Evolutionary conservation across 2,329 filamentous ascomycete species (phyloP), one percentile per base, ranked within the genome.

Genomic region (Alternaria brassicicola): DNA sequence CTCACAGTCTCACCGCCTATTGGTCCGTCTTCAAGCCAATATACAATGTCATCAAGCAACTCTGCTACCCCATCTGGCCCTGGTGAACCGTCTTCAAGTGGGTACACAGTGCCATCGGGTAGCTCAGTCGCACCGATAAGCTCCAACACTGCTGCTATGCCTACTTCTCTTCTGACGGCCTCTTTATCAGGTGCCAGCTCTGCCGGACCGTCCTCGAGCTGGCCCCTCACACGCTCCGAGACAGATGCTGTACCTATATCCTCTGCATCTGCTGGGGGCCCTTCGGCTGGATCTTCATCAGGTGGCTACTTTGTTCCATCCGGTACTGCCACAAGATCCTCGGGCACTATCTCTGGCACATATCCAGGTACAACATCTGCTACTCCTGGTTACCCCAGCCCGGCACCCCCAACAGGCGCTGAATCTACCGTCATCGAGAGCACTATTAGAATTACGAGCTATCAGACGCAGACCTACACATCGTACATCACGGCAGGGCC

Each of bases 391-490:
- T 62, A 61, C 17, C 45, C 26, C n/a, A 53, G 55, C 43, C 49
- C 62, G 3, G 43, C 49, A 15, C 28, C 48, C 7, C 56, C 66
- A 43, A 47, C 51, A 25, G 61, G 51, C 25, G 31, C 23, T 30
- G 41, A 30, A 30, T 66, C 63, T 10, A 60, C 63, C 23, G 36
- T 51, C 39, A 26, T 47, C 25, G 54, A 67, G 55, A 64, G 61
- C 51, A 71, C 68, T 52, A 67, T 62, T 61, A 61, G 58, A 25
- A 61, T 73, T 50, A 72, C 68, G 49, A 73, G 66, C 63, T 62
- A 65, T 57, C 41, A 69, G 55, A 71, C 65, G 30, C 57, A 65
- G 30, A 64, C 65, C 3, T 45, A 62, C 41, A 71, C 66, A 8
- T 72, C 64, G 23, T 61, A 67, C 47, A 46, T 68, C 31, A 70